Base-by-base conservation (phyloP, 2,329 filamentous ascomycete genomes). In the Epicoccum nigrum region DNA sequence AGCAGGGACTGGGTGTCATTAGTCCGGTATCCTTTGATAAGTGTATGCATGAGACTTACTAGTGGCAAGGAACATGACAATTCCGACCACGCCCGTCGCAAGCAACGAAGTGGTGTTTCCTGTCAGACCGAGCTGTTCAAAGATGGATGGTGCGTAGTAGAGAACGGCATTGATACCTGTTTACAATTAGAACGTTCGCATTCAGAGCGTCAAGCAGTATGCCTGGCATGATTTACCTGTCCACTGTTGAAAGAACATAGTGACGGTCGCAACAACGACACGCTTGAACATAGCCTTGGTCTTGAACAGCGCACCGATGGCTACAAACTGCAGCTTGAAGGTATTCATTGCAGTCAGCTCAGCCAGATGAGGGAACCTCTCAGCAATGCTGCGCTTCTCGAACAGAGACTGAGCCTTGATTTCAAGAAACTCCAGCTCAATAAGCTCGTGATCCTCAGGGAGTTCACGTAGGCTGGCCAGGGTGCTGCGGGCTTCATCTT, bases 381-480 rank as follows among this genome's bases (percentile, higher is more conserved):
- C 85, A 0, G 76, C 13, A 74, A 79, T 83, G 81, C 8, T 87
- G 79, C 1, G 83, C 74, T 92, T 89, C 72, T 93, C 89, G 59
- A 93, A 94, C 15, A 89, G 71, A 0, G 85, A 86, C 69, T 91
- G 87, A 0, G 89, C 88, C 70, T 90, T 89, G 74, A 93, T 92
- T 68, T 93, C 89, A n/a, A 91, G 81, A 65, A 88, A 91, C 64
- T 93, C 90, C 1, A 91, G 78, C 57, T 87, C 82, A 30, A 92
- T 82, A 0, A 90, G 79, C 49, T 89, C 85, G 64, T 91, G 81
- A 56, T 87, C 81, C 13, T 75, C 66, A 0, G 83, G 70, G 0
- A 90, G 79, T 5, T 79, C 80, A 19, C 90, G 84, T 2, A 93
- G 82, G 41, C 69, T 77, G 0, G 87, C 83, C 1, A 93, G 79